Base-by-base conservation (phyloP, 345 rosid species). In the Murraya koenigii region DNA sequence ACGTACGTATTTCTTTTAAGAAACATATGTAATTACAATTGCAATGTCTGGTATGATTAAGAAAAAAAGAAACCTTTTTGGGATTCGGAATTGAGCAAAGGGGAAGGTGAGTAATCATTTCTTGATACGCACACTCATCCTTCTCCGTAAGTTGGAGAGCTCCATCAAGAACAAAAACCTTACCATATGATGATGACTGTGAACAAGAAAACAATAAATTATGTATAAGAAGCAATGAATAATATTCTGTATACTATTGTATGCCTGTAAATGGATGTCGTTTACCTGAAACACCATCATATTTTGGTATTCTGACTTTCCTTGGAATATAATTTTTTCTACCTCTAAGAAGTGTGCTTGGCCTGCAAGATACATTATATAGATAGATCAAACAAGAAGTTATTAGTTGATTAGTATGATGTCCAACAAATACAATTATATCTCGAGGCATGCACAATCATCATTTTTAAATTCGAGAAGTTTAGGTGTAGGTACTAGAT, bases 71-170 rank as follows among this genome's bases (percentile, higher is more conserved):
- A 44, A 93, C 97, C 95, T 93, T 93, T 79, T 84, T 86, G 5
- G 97, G 97, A 78, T 82, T 80, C 41, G 92, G 90, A 62, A 93
- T 86, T 30, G 97, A 93, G 76, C 97, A 93, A 73, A 91, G 89
- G 0, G 97, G 92, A 83, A 93, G 95, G 72, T 93, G 97, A 68
- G 95, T 87, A 67, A 93, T 89, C 94, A 93, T 89, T 83, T 92
- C 94, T 41, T 90, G 94, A 82, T 92, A 92, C 0, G 93, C 87
- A 20, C 87, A 92, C 77, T 92, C 94, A 17, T 92, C 94, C 74
- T 87, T 91, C 78, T 90, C 95, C 1, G 97, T 91, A 6, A 93
- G 91, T 79, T 93, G 97, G 55, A 93, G 85, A 19, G 86, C 91
- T 67, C 95, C 97, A 83, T 93, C 93, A 66, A 93, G 80, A 32